Base-by-base conservation (phyloP, 208 protist genomes). In the Porcisia hertigi region DNA sequence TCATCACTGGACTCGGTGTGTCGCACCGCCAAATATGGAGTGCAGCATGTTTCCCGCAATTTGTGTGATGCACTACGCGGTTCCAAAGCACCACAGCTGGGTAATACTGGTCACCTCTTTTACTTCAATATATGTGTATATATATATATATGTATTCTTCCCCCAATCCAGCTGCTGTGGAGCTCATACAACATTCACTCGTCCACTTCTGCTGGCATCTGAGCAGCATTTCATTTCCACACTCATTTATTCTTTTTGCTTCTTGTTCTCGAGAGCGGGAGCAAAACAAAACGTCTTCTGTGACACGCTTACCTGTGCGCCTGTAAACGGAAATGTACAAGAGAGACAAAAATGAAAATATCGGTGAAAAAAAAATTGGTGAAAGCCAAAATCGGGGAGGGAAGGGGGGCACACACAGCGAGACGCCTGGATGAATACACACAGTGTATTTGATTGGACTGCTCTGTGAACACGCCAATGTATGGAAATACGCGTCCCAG, bases 191-290 rank as follows among this genome's bases (percentile, higher is more conserved):
- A 45, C 47, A 12, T 52, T 67, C 41, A 30, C 36, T 11, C 23
- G 39, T 52, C 9, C 16, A 30, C 7, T 8, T 47, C 39, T 30
- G 36, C 41, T 30, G 23, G 3, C 36, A 25, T 23, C 47, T 8
- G 63, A 39, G 47, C 63, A 23, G 20, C 63, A 67, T 36, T 14
- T 53, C 11, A 70, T 52, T 60, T 66, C 25, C 1, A 41, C 57
- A n/a, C 58, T 73, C 55, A 43, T 1, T 43, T 25, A 8, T 62
- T 71, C 72, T 3, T 69, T 8, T 69, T 57, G 64, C 65, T 36
- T 52, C 49, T 41, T 66, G 9, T 23, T 34, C 75, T 67, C 23
- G 39, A 69, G n/a, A n/a, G 47, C 69, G 41, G 18, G 25, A 65
- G 39, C n/a, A 11, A 63, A 25, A 41, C 11, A 11, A 30, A 7